Evolutionary conservation across 2,329 filamentous ascomycete genomes (phyloP).

Genomic region (Cladosporium cucumerinum): DNA sequence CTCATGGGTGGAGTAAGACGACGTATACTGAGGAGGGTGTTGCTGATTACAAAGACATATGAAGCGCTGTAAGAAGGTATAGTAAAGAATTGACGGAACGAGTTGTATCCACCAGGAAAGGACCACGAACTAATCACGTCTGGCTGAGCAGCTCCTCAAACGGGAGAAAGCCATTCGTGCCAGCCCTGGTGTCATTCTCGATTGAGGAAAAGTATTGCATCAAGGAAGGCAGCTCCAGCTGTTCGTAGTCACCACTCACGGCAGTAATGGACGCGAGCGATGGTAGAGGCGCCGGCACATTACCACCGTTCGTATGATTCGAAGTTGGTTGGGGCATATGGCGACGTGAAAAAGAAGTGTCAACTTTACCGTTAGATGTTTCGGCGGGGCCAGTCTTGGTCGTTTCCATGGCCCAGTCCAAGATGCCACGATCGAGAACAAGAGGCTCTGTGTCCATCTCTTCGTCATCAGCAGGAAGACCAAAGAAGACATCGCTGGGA

Average conservation of each 20-base stretch:
- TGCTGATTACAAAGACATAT: background rate
- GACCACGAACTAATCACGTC: background rate
- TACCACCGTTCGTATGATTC: background rate
- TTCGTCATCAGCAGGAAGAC: slow-evolving; percentile 19
- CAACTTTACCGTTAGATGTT: slow-evolving; percentile 1
- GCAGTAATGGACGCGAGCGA: slow-evolving; percentile 24
- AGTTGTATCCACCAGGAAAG: background rate
- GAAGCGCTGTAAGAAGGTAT: background rate
- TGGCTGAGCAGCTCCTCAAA: slow-evolving; percentile 26
- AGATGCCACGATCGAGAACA: slow-evolving; percentile 34
- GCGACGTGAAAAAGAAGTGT: background rate
- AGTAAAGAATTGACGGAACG: background rate
- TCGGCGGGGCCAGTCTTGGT: slow-evolving; percentile 1
- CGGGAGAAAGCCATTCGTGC: slow-evolving; percentile 20
- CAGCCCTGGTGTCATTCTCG: slow-evolving; percentile 20
- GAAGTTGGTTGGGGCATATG: background rate
- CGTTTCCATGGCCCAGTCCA: slow-evolving; percentile 31
- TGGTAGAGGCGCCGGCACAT: slow-evolving; percentile 18
- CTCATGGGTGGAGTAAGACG: slow-evolving; percentile 30
- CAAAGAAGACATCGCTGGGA: slow-evolving; percentile 32
- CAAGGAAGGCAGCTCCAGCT: slow-evolving; percentile 31
- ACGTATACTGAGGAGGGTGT: slow-evolving; percentile 34
- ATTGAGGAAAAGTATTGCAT: slow-evolving; percentile 24
- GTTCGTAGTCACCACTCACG: slow-evolving; percentile 20
- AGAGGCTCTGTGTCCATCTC: slow-evolving; percentile 29